Percentiles rank a stretch among this genome's conserved stretches.
Evolutionary conservation across 2,329 filamentous ascomycete genomes (phyloP).

Genomic region (Dactylellina parvicollis): DNA sequence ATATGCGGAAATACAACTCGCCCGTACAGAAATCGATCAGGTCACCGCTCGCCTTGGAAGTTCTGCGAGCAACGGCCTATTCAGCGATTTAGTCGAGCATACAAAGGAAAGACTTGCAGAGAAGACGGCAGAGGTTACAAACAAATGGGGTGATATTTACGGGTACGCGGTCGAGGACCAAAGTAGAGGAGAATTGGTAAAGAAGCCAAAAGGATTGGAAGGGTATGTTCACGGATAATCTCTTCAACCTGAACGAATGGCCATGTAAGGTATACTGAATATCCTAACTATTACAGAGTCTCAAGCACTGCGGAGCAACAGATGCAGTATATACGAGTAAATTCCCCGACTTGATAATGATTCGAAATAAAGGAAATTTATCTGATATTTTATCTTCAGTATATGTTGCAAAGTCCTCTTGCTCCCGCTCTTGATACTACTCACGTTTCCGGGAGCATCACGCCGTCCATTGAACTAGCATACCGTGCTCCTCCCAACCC

Average conservation of each 20-base stretch:
- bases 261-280: slow-evolving; percentile 4
- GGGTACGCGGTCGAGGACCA: slow-evolving; percentile 32
- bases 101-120: slow-evolving; percentile 39
- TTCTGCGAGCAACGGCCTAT: not conserved
- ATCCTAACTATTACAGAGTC: not conserved
- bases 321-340: slow-evolving; percentile 51
- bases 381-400: slow-evolving; percentile 12
- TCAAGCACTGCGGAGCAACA: slow-evolving; percentile 45
- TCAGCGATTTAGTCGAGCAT: slow-evolving; percentile 19
- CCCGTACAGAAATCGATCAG: slow-evolving; percentile 34
- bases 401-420: slow-evolving; percentile 53
- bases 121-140: slow-evolving; percentile 42
- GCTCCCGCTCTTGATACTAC: slow-evolving; percentile 47
- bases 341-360: not conserved
- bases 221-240: slow-evolving; percentile 27
- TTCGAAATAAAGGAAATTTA: not conserved
- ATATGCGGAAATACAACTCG: slow-evolving; percentile 38
- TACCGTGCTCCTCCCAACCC: not conserved
- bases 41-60: slow-evolving; percentile 9
- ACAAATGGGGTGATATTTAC: slow-evolving; percentile 48
- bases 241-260: not conserved
- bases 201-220: slow-evolving; percentile 41
- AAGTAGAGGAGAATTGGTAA: slow-evolving; percentile 7
- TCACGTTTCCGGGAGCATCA: slow-evolving; percentile 36
- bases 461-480: slow-evolving; percentile 29